Conservation (phyloP, 1,284 basidiomycete genomes). For the Ceratobasidium sp. region DNA sequence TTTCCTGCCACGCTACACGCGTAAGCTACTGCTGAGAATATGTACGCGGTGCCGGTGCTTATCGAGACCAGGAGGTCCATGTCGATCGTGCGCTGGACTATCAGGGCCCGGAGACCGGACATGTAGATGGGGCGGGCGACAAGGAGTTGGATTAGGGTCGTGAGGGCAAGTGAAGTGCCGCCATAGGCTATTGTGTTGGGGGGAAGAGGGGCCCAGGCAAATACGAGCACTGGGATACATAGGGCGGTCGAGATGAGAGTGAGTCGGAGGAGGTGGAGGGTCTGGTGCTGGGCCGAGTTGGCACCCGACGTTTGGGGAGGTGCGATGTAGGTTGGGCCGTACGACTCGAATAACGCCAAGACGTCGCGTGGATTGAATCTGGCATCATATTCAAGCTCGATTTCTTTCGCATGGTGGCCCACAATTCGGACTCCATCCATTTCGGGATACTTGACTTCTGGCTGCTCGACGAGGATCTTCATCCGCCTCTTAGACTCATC, state of each 20-base stretch:
- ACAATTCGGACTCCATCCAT: not conserved
- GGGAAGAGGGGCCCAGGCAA: conserved; percentile 56
- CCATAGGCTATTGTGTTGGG: conserved; percentile 49
- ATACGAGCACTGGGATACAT: conserved; percentile 56
- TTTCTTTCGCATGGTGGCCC: not conserved
- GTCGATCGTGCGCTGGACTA: conserved; percentile 51
- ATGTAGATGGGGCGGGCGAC: conserved; percentile 52
- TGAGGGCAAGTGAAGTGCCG: conserved; percentile 51
- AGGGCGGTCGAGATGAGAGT: conserved; percentile 49
- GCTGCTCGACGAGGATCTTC: not conserved
- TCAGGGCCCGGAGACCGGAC: conserved; percentile 50
- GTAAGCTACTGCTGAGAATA: conserved; percentile 55
- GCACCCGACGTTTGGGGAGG: not conserved
- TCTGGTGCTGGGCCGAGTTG: conserved; percentile 37
- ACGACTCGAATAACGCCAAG: conserved; percentile 20
- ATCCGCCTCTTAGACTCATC: not conserved
- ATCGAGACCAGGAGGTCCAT: not conserved
- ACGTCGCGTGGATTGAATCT: conserved; percentile 34
- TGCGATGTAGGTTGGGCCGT: conserved; percentile 27
- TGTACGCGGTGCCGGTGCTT: not conserved
- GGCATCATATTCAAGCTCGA: conserved; percentile 12
- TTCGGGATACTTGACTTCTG: too few relatives aligned
- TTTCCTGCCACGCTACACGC: conserved; percentile 50
- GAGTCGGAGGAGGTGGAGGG: conserved; percentile 48
- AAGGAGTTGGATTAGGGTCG: conserved; percentile 53